Conservation (phyloP, 306 rosid species). For the Parietaria judaica region DNA sequence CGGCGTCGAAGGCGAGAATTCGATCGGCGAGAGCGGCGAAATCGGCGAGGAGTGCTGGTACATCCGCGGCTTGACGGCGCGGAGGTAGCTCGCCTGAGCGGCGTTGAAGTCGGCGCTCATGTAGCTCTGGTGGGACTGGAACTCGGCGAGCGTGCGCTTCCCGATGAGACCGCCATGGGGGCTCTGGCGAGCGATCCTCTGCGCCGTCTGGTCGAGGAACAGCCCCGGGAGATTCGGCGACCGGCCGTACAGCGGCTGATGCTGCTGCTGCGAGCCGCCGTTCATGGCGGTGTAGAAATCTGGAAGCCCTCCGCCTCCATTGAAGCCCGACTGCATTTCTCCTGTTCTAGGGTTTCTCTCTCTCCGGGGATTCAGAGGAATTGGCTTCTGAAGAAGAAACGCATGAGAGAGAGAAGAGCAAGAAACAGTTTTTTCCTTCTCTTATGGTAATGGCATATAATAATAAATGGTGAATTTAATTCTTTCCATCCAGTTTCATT, state of each 20-base stretch:
- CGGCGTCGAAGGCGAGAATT: slow-evolving; percentile 31
- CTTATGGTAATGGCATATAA: not conserved
- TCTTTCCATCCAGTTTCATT: no score
- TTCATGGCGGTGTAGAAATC: slow-evolving; percentile 45
- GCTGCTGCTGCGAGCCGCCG: slow-evolving; percentile 31
- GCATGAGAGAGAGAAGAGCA: not conserved
- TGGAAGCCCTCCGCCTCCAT: slow-evolving; percentile 37
- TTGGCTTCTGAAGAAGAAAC: slow-evolving; percentile 9
- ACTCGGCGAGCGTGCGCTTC: slow-evolving; percentile 68
- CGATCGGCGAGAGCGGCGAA: slow-evolving; percentile 48
- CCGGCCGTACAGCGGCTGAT: slow-evolving; percentile 31
- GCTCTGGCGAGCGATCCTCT: slow-evolving; percentile 50
- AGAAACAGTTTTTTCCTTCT: not conserved
- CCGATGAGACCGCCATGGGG: slow-evolving; percentile 29
- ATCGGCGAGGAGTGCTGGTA: slow-evolving; percentile 37
- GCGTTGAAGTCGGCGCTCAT: slow-evolving; percentile 28
- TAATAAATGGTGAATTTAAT: not conserved
- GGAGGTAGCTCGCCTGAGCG: slow-evolving; percentile 25
- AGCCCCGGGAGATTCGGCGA: slow-evolving; percentile 40
- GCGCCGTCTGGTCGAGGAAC: slow-evolving; percentile 38
- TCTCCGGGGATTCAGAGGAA: not conserved
- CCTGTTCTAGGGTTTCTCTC: slow-evolving; percentile 4
- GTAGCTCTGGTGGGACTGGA: slow-evolving; percentile 39
- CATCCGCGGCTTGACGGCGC: slow-evolving; percentile 58
- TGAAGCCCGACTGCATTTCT: slow-evolving; percentile 64